Percentiles rank a stretch among this genome's conserved stretches.
phyloP scores from a whole-genome alignment of 805 yeast species.

The Wickerhamomyces pijperi region DNA sequence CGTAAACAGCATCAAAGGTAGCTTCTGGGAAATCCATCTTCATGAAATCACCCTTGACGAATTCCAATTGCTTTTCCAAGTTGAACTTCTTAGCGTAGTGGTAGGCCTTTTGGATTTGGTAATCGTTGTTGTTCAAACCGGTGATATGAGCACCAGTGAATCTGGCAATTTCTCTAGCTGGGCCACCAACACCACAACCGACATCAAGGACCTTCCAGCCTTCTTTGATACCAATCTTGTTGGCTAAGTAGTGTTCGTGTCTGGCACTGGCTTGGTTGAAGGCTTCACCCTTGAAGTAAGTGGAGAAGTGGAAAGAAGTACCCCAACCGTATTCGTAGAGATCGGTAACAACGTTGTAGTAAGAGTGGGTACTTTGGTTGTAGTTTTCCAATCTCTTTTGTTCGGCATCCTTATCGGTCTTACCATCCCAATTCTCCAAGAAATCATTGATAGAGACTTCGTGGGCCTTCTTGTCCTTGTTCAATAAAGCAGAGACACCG shows the following conservation, averaged over 20 bases:
- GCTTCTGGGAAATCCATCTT: slow-evolving; percentile 92
- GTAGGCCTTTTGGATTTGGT: slow-evolving; percentile 87
- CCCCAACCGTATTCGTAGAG: slow-evolving; percentile 99
- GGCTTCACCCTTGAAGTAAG: slow-evolving; percentile 88
- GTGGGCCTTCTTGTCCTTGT: slow-evolving; percentile 72
- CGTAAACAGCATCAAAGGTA: slow-evolving; percentile 91
- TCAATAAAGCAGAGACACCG: slow-evolving; percentile 68
- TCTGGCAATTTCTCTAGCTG: slow-evolving; percentile 91
- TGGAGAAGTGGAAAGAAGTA: slow-evolving; percentile 91
- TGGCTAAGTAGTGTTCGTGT: slow-evolving; percentile 93
- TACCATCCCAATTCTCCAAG: slow-evolving; percentile 96
- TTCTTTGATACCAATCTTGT: slow-evolving; percentile 68
- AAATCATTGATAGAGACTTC: slow-evolving; percentile 79
- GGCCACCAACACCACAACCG: slow-evolving; percentile 99
- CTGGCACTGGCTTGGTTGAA: slow-evolving; percentile 92
- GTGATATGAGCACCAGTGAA: slow-evolving; percentile 80
- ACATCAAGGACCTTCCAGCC: slow-evolving; percentile 89
- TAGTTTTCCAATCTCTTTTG: slow-evolving; percentile 69
- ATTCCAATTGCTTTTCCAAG: slow-evolving; percentile 62
- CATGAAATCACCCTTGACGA: slow-evolving; percentile 98
- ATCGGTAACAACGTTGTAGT: slow-evolving; percentile 94
- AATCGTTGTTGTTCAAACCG: slow-evolving; percentile 94
- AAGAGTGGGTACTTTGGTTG: slow-evolving; percentile 85
- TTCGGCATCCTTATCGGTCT: slow-evolving; percentile 64
- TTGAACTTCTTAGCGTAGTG: slow-evolving; percentile 59